Evolutionary conservation across 2,329 filamentous ascomycete species (phyloP).

Genomic region (Diplocarpon mali): DNA sequence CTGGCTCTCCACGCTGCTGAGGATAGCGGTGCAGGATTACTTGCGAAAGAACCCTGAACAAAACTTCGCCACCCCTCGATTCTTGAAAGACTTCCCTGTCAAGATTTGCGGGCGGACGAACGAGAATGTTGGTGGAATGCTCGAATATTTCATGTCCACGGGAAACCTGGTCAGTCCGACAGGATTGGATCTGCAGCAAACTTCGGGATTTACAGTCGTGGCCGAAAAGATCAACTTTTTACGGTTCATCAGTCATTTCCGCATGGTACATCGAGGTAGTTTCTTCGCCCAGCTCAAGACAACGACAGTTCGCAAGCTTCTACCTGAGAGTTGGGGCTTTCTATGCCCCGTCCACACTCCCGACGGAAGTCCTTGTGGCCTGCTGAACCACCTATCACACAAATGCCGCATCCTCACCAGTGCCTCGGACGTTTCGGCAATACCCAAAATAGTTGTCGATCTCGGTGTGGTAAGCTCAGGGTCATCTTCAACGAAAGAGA

Average conservation of each 20-base stretch:
- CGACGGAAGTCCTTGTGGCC: conserved; percentile 87
- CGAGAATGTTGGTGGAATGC: conserved; percentile 73
- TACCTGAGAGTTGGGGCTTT: conserved; percentile 97
- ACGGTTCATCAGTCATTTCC: conserved; percentile 97
- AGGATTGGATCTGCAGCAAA: conserved; percentile 87
- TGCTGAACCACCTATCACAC: conserved; percentile 90
- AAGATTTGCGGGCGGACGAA: conserved; percentile 74
- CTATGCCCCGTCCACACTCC: conserved; percentile 95
- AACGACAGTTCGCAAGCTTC: conserved; percentile 86
- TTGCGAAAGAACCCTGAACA: conserved; percentile 46
- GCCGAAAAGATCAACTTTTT: conserved; percentile 99
- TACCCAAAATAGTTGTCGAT: conserved; percentile 65
- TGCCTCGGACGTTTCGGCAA: conserved; percentile 58
- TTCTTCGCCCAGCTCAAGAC: conserved; percentile 98
- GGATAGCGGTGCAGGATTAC: conserved; percentile 45
- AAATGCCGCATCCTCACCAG: conserved; percentile 84
- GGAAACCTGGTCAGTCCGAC: conserved; percentile 87
- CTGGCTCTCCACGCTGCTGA: conserved; percentile 52
- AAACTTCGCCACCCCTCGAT: conserved; percentile 66
- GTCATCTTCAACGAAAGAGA: conserved; percentile 70
- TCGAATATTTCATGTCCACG: conserved; percentile 95
- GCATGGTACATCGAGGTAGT: conserved; percentile 96
- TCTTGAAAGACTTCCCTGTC: conserved; percentile 66
- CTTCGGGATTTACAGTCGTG: conserved; percentile 89
- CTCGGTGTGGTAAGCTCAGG: conserved; percentile 69